Evolutionary conservation across 176 grass and related monocot species (phyloP).

Genomic region (Elymus sibiricus): DNA sequence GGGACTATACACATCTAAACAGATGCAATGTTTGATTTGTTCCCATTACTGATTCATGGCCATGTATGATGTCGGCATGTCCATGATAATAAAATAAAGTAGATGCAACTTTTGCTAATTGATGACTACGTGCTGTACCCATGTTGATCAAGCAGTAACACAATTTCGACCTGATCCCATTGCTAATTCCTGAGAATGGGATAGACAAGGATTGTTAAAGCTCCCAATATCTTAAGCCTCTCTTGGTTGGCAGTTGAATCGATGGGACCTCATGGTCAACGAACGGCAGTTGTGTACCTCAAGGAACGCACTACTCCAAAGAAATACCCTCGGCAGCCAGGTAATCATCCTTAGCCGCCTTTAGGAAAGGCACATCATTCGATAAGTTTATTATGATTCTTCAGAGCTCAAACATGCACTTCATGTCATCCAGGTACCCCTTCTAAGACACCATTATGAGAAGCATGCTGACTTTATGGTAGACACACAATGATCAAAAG

Average conservation of each 20-base stretch:
- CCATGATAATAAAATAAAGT: neutral
- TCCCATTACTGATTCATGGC: neutral
- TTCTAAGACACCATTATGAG: constrained; percentile 82
- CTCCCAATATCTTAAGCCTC: neutral
- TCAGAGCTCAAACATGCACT: neutral
- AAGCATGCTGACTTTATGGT: neutral
- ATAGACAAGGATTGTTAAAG: neutral
- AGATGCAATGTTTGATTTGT: too few relatives aligned
- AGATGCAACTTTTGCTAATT: neutral
- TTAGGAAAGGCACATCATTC: constrained; percentile 32
- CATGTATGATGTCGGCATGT: neutral
- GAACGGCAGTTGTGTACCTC: constrained; percentile 64
- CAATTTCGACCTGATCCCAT: neutral
- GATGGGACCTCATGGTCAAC: constrained; percentile 68
- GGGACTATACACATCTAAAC: too few relatives aligned
- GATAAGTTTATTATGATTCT: neutral
- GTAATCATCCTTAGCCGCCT: constrained; percentile 48
- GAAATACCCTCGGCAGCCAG: constrained; percentile 74
- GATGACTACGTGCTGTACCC: neutral
- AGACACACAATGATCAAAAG: neutral
- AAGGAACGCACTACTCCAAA: constrained; percentile 63
- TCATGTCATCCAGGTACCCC: constrained; percentile 56
- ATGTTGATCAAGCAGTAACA: neutral
- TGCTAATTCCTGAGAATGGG: neutral
- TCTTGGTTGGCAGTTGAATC: constrained; percentile 63